Evolutionary conservation across 257 asterid species (phyloP).

Genomic region (Solanum lycopersicoides): DNA sequence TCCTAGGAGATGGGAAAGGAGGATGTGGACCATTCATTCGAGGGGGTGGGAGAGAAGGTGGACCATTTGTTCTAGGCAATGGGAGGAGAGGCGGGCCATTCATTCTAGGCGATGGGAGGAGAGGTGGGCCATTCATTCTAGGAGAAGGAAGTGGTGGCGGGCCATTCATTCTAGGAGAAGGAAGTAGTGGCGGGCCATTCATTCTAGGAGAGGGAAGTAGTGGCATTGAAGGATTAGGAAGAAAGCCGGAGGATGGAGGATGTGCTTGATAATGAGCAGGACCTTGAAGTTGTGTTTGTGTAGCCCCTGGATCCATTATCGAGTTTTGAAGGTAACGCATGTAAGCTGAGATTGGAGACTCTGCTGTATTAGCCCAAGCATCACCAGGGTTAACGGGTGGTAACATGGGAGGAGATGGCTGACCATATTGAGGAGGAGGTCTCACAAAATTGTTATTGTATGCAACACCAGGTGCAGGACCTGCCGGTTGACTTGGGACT

Average conservation of each 20-base stretch:
- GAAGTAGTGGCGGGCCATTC: conserved; percentile 7
- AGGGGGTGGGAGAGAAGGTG: conserved; percentile 22
- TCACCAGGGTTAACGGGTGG: conserved; percentile 51
- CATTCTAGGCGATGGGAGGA: conserved; percentile 37
- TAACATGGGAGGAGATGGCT: conserved; percentile 31
- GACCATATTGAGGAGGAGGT: conserved; percentile 60
- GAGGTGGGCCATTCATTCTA: conserved; percentile 11
- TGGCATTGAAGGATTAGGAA: conserved; percentile 27
- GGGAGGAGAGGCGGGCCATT: conserved; percentile 18
- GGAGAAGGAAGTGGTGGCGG: conserved; percentile 25
- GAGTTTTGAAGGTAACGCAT: conserved; percentile 87
- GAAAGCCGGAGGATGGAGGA: conserved; percentile 19
- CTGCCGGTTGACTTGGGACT: conserved; percentile 20
- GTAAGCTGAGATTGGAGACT: conserved; percentile 81
- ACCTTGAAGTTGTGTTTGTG: conserved; percentile 25
- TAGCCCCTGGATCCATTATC: conserved; percentile 37
- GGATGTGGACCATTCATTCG: not conserved
- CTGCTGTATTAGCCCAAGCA: conserved; percentile 62
- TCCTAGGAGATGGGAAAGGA: conserved; percentile 33
- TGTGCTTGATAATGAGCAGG: conserved; percentile 18
- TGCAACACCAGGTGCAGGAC: conserved; percentile 22
- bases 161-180: conserved; percentile 33
- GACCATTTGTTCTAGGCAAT: not conserved
- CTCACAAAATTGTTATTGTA: conserved; percentile 34
- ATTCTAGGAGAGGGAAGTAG: conserved; percentile 39